A percentile compares a stretch with the other conserved stretches of the same genome.
phyloP scores from a whole-genome alignment of 139 green algal genomes.

The Gonium pectorale region DNA sequence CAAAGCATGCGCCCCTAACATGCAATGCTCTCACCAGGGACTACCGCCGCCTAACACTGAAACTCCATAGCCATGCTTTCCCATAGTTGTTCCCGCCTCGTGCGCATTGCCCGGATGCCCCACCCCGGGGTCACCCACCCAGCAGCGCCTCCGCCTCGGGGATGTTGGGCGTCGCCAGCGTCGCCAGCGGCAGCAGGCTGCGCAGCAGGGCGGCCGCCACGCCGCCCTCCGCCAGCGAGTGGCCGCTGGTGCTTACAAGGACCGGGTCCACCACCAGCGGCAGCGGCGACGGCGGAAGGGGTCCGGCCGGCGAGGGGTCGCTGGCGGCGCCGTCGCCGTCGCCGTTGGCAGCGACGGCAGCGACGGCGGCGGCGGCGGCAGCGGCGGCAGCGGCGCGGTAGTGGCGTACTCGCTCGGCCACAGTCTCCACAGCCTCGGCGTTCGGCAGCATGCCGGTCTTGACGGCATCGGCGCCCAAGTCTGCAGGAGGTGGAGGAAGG shows the following conservation, averaged over 20 bases:
- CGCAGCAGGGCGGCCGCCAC: slow-evolving; percentile 68
- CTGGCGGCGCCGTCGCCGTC: too few relatives aligned
- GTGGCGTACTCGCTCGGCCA: slow-evolving; percentile 64
- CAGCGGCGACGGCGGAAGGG: not conserved
- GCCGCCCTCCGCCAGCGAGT: slow-evolving; percentile 73
- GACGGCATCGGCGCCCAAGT: slow-evolving; percentile 86
- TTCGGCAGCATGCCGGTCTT: slow-evolving; percentile 97
- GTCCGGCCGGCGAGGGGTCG: not conserved
- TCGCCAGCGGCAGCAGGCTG: slow-evolving; percentile 84
- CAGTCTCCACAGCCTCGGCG: slow-evolving; percentile 67
- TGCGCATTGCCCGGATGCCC: too few relatives aligned
- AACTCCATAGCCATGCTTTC: too few relatives aligned
- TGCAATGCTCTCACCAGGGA: too few relatives aligned
- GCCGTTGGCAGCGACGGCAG: not conserved
- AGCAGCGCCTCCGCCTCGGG: slow-evolving; percentile 89
- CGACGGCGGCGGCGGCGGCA: not conserved
- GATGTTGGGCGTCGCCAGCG: slow-evolving; percentile 95
- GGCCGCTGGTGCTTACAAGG: slow-evolving; percentile 90
- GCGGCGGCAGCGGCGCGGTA: not conserved
- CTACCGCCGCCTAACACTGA: too few relatives aligned
- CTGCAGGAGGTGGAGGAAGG: slow-evolving; percentile 30
- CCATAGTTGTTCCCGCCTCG: too few relatives aligned
- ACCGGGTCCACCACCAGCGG: slow-evolving; percentile 95
- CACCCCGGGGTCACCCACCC: slow-evolving; percentile 54
- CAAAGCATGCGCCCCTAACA: too few relatives aligned